These are phyloP conservation scores for Peronospora farinosa DNA, from an alignment of 352 stramenopile genomes.

Conservation along the genomic window DNA sequence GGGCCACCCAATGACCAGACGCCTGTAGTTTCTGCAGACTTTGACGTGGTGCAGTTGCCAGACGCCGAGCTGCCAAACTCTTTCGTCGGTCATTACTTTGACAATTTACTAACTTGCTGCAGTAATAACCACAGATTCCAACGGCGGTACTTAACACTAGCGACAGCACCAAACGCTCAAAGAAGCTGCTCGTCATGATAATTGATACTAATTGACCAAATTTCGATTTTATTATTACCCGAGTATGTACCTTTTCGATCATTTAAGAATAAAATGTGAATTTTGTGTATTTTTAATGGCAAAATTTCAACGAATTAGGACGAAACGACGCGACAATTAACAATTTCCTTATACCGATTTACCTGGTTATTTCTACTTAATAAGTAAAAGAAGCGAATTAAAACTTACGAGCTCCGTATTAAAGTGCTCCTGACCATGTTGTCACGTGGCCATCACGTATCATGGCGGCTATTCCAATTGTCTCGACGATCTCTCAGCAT, in stretches of 20 bases:
- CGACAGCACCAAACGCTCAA: constrained; percentile 24
- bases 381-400: too few relatives aligned
- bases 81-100: constrained; percentile 3
- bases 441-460: constrained; percentile 10
- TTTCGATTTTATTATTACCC: too few relatives aligned
- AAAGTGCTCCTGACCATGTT: constrained; percentile 8
- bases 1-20: constrained; percentile 36
- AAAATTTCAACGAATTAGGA: too few relatives aligned
- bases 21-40: constrained; percentile 25
- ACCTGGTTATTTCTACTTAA: too few relatives aligned
- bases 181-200: constrained; percentile 9
- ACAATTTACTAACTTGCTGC: constrained; percentile 9
- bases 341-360: too few relatives aligned
- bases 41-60: constrained; percentile 16
- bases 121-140: constrained; percentile 23
- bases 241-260: too few relatives aligned
- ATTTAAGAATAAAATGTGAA: too few relatives aligned
- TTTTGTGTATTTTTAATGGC: too few relatives aligned
- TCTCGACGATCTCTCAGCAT: constrained; percentile 10
- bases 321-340: too few relatives aligned
- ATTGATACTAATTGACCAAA: too few relatives aligned
- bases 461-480: constrained; percentile 19
- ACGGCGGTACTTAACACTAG: constrained; percentile 19
- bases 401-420: too few relatives aligned
- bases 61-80: constrained; percentile 3